phyloP scores from a whole-genome alignment of 2,329 filamentous ascomycete genomes.

The Colletotrichum abscissum region DNA sequence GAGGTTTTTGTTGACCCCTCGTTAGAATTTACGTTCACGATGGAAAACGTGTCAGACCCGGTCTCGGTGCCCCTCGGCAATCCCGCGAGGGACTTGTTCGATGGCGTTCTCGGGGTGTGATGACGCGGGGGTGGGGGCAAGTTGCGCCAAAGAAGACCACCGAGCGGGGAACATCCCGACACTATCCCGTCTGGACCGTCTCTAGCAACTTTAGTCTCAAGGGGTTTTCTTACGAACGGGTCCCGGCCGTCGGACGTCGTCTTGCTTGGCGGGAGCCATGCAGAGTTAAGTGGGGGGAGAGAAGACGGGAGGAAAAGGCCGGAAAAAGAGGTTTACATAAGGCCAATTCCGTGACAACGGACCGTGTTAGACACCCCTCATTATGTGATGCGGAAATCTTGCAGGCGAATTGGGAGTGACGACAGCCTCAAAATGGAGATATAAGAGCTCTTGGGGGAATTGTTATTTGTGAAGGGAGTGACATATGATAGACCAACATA shows the following conservation, averaged over 20 bases:
- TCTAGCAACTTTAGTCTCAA: neutral
- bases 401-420: constrained; percentile 10
- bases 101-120: constrained; percentile 33
- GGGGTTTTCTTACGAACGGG: neutral
- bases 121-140: constrained; percentile 29
- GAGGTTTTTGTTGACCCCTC: constrained; percentile 16
- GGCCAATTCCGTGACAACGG: constrained; percentile 18
- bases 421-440: constrained; percentile 23
- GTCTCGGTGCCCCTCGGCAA: constrained; percentile 33
- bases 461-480: neutral
- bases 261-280: neutral
- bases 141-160: neutral
- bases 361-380: neutral
- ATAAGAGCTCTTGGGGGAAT: constrained; percentile 18
- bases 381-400: constrained; percentile 20
- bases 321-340: constrained; percentile 30
- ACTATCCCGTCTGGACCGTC: neutral
- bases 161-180: constrained; percentile 29
- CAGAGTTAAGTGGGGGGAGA: neutral
- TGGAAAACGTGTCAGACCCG: constrained; percentile 27
- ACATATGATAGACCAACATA: constrained; percentile 3
- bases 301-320: neutral
- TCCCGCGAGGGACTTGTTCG: constrained; percentile 8
- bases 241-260: neutral
- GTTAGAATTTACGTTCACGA: constrained; percentile 6